Percentiles rank a stretch among this genome's conserved stretches.
These are phyloP conservation scores for Beauveria pseudobassiana DNA, from an alignment of 2,329 filamentous ascomycete species.

Conservation along the genomic window DNA sequence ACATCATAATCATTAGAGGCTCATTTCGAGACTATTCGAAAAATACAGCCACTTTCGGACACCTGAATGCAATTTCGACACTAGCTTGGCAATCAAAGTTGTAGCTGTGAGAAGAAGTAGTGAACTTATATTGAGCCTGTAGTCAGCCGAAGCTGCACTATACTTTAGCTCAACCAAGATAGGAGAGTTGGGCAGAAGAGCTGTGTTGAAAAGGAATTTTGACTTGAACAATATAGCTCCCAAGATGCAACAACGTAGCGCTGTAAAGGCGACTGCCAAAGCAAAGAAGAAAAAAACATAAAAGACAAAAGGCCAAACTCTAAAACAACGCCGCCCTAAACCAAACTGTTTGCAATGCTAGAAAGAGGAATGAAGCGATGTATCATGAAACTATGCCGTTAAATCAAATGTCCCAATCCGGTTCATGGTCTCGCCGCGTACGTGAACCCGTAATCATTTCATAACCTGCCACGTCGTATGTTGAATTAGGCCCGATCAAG, in stretches of 20 bases:
- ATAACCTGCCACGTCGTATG: slow-evolving; percentile 34
- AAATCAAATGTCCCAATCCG: slow-evolving; percentile 31
- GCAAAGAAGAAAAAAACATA: background rate
- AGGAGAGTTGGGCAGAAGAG: background rate
- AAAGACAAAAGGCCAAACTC: too few relatives aligned
- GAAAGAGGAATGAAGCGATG: background rate
- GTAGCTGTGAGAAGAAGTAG: background rate
- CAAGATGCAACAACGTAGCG: background rate
- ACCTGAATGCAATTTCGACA: background rate
- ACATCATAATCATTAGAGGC: background rate
- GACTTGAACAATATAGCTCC: background rate
- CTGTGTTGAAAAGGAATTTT: background rate
- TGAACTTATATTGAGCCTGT: background rate
- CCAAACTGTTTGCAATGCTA: too few relatives aligned
- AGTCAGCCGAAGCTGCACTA: too few relatives aligned
- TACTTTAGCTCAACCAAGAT: too few relatives aligned
- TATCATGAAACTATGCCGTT: background rate
- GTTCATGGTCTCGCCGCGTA: slow-evolving; percentile 32
- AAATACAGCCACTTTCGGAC: background rate
- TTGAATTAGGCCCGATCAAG: slow-evolving; percentile 36
- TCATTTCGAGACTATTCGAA: background rate
- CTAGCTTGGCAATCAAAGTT: background rate
- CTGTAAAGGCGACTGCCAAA: background rate
- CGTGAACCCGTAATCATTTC: slow-evolving; percentile 37
- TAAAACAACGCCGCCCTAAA: background rate